A percentile compares a stretch with the other conserved stretches of the same genome.
These are phyloP conservation scores for Diversispora eburnea DNA, from an alignment of 192 early-diverging fungal species.

Conservation along the genomic window DNA sequence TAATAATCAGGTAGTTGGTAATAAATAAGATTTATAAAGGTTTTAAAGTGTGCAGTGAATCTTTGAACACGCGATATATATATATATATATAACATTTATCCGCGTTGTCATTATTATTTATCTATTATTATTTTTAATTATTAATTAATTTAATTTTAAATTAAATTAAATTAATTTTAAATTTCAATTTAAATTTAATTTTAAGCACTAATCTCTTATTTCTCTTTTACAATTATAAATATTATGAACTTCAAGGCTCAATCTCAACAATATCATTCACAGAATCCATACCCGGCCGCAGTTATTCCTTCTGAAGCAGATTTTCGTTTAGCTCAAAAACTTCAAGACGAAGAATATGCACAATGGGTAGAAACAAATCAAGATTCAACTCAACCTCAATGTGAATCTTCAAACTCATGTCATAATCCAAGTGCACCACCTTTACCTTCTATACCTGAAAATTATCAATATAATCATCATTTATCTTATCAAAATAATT, in stretches of 20 bases:
- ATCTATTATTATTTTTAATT: too few species aligned
- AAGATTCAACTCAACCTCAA: too few species aligned
- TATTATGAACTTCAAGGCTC: neutral
- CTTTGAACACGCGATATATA: neutral
- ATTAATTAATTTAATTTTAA: too few species aligned
- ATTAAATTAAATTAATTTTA: too few species aligned
- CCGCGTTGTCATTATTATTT: too few species aligned
- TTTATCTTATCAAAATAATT: slow-evolving; percentile 4
- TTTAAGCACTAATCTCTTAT: neutral
- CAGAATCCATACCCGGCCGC: slow-evolving; percentile 25
- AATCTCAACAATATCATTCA: slow-evolving; percentile 16
- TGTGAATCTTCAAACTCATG: neutral
- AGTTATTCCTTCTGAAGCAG: slow-evolving; percentile 9
- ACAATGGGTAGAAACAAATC: slow-evolving; percentile 13
- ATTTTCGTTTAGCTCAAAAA: slow-evolving; percentile 27
- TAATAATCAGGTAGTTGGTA: neutral
- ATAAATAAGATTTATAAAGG: too few species aligned
- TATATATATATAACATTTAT: neutral
- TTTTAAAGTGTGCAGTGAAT: too few species aligned
- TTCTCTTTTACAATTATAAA: neutral
- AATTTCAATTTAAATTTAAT: neutral
- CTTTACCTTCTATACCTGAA: slow-evolving; percentile 25
- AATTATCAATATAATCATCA: slow-evolving; percentile 27
- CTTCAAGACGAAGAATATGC: slow-evolving; percentile 28
- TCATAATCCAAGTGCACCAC: neutral